These are phyloP conservation scores for Botryosphaeria dothidea DNA, from an alignment of 2,329 filamentous ascomycete species.

Conservation along the genomic window DNA sequence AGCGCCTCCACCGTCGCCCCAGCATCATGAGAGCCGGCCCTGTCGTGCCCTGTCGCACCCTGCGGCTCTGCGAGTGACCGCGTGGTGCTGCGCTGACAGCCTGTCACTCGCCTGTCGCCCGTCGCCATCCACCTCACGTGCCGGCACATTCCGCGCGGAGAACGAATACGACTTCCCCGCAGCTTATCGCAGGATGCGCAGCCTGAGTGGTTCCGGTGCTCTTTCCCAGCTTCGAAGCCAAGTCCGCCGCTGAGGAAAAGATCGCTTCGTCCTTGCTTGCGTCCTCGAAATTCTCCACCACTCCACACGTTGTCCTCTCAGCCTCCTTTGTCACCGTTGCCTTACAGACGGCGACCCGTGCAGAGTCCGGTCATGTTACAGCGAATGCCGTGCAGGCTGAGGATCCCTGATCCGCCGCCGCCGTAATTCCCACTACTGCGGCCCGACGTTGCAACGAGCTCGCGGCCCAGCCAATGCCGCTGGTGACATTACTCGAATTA, in stretches of 20 bases:
- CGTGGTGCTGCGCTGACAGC: conserved; percentile 2
- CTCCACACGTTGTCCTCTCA: not conserved
- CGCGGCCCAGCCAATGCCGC: not conserved
- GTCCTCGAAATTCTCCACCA: too few relatives aligned
- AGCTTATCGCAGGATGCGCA: not conserved
- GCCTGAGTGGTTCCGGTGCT: not conserved
- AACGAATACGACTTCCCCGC: conserved; percentile 7
- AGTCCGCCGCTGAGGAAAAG: not conserved
- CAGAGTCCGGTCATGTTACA: not conserved
- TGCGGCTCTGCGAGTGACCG: conserved; percentile 6
- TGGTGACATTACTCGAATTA: not conserved
- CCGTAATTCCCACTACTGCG: not conserved
- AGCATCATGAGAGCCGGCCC: conserved; percentile 16
- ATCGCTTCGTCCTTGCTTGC: not conserved
- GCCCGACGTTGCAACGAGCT: not conserved
- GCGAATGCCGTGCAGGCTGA: not conserved
- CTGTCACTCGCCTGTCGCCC: too few relatives aligned
- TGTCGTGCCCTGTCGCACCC: not conserved
- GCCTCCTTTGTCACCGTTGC: too few relatives aligned
- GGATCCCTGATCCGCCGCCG: not conserved
- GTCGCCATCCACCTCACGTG: not conserved
- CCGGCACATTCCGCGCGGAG: not conserved
- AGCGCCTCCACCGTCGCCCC: conserved; percentile 7
- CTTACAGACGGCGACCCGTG: too few relatives aligned
- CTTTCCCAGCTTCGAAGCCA: not conserved